Base-by-base conservation (phyloP, 2,329 filamentous ascomycete genomes). In the Alternaria panax region DNA sequence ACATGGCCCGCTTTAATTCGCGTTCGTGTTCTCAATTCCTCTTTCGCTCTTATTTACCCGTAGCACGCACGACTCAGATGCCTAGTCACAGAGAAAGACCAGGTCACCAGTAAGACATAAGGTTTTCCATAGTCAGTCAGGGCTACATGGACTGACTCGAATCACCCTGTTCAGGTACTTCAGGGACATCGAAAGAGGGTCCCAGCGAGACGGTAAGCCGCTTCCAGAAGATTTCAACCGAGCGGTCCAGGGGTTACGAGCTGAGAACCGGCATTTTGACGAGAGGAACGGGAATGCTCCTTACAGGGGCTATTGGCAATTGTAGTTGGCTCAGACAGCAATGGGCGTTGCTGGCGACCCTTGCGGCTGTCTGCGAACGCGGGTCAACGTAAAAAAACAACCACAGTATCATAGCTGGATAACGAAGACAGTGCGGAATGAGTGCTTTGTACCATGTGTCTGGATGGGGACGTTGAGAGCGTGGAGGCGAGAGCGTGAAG, bases 161-260 rank as follows among this genome's bases (percentile, higher is more conserved):
- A 28, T 25, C 25, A 42, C 53, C 32, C 22, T 36, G 48, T 45
- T 54, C 51, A 56, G 51, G 40, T 54, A 51, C 46, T 50, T 40
- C 42, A 51, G 52, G 34, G 25, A 32, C 38, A 41, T 46, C 32
- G 22, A 52, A 27, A 45, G 25, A 27, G 30, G 25, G 51, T 45
- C 56, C 62, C 59, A 50, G 46, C 41, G 22, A 48, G 22, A 38
- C 45, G 64, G 62, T 63, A 61, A 51, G 42, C 52, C 43, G 42
- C 22, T 30, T 20, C 55, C 62, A 58, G 63, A 56, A 38, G 46
- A 57, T 63, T 52, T 58, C 52, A 59, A 42, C 50, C 64, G 55
- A 61, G 58, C 53, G 43, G 53, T 52, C 53, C 59, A 60, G 59
- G 50, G 51, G 52, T 51, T 30, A 38, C 55, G 41, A 61, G 58